phyloP scores from a whole-genome alignment of 352 stramenopile species.

The Phytophthora vignae region DNA sequence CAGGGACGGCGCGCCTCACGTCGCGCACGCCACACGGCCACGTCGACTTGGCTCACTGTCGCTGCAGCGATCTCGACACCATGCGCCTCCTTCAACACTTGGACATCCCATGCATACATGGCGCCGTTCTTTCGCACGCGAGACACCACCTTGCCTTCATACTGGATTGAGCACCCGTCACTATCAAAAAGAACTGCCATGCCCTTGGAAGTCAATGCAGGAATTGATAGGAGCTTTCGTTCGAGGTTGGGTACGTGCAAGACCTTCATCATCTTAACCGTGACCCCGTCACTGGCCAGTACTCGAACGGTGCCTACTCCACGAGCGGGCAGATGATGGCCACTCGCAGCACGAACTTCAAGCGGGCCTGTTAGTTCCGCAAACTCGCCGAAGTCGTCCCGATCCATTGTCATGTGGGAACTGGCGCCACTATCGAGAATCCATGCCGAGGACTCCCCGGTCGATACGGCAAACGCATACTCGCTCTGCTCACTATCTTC shows the following conservation, averaged over 20 bases:
- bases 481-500: not conserved
- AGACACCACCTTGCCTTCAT: constrained; percentile 1
- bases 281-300: not conserved
- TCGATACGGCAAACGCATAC: constrained; percentile 7
- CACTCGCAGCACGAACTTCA: constrained; percentile 11
- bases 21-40: constrained; percentile 22
- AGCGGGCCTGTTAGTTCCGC: not conserved
- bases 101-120: constrained; percentile 13
- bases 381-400: constrained; percentile 18
- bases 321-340: constrained; percentile 19
- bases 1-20: not conserved
- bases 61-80: constrained; percentile 7
- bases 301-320: constrained; percentile 22
- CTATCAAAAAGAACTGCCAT: constrained; percentile 9
- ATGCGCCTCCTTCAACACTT: constrained; percentile 2
- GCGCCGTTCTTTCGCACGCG: not conserved
- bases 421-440: constrained; percentile 35
- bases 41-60: not conserved
- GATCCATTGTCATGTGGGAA: constrained; percentile 28
- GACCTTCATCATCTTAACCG: constrained; percentile 19
- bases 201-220: constrained; percentile 12
- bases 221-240: constrained; percentile 25
- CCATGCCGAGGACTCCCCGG: not conserved
- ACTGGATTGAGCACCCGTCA: constrained; percentile 14
- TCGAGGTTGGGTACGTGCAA: constrained; percentile 12